phyloP scores from a whole-genome alignment of 768 basidiomycete species.

The Suillus paluster region DNA sequence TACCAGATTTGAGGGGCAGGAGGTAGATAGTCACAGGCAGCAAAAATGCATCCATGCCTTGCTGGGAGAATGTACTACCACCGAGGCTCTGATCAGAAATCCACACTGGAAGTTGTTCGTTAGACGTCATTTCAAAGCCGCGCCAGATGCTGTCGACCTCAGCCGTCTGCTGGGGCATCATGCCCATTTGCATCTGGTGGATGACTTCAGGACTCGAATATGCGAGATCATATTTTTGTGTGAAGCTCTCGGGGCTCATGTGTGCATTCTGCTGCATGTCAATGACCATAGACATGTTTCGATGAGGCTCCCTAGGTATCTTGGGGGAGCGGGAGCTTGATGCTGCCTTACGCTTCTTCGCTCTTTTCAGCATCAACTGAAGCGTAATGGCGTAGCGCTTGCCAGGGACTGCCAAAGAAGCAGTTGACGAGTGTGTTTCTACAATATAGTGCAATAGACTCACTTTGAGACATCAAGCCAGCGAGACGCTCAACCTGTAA shows the following conservation, averaged over 20 bases:
- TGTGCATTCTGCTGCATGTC: constrained; percentile 43
- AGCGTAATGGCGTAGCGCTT: constrained; percentile 91
- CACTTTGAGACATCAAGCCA: constrained; percentile 78
- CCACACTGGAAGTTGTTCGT: constrained; percentile 83
- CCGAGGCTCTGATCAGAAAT: constrained; percentile 84
- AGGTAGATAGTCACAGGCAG: constrained; percentile 76
- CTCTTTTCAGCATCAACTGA: constrained; percentile 85
- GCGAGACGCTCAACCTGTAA: constrained; percentile 80
- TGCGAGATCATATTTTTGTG: constrained; percentile 57
- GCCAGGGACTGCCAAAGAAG: constrained; percentile 69
- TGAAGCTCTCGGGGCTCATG: constrained; percentile 53
- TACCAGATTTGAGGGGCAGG: constrained; percentile 79
- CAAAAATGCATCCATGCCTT: constrained; percentile 86
- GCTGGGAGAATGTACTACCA: constrained; percentile 73
- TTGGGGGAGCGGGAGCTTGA: constrained; percentile 68
- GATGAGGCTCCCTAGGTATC: constrained; percentile 56
- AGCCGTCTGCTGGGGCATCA: constrained; percentile 26
- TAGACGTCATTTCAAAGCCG: constrained; percentile 71
- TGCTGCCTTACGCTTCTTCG: constrained; percentile 59
- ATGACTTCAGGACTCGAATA: constrained; percentile 40
- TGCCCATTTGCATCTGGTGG: constrained; percentile 36
- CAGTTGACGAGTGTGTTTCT: constrained; percentile 13
- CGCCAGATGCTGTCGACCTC: constrained; percentile 74
- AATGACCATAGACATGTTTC: constrained; percentile 49
- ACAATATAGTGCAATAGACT: constrained; percentile 26